A percentile compares a stretch with the other conserved stretches of the same genome.
Evolutionary conservation across 2,329 filamentous ascomycete species (phyloP).

Genomic region (Nigrospora oryzae): DNA sequence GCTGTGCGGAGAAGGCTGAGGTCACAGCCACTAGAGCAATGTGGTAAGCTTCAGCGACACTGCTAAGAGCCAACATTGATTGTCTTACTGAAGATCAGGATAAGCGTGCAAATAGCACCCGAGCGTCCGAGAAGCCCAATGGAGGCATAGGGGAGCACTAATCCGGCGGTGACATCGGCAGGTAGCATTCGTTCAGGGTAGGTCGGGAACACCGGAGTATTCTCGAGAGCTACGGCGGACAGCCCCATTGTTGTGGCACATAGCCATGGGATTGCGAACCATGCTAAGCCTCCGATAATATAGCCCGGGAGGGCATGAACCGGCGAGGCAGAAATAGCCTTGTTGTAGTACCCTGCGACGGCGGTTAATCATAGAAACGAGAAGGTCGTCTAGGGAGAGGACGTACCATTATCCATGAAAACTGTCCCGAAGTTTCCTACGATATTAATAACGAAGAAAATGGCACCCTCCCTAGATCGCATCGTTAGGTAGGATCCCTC

Average conservation of each 20-base stretch:
- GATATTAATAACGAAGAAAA: slow-evolving; percentile 89
- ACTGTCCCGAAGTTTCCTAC: slow-evolving; percentile 80
- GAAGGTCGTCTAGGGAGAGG: no score
- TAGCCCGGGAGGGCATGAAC: slow-evolving; percentile 84
- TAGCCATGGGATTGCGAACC: slow-evolving; percentile 92
- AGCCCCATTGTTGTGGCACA: slow-evolving; percentile 85
- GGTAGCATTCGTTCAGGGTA: slow-evolving; percentile 64
- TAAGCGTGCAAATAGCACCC: slow-evolving; percentile 67
- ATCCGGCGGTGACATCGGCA: slow-evolving; percentile 70
- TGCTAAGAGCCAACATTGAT: no score
- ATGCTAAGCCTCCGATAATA: slow-evolving; percentile 75
- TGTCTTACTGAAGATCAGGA: slow-evolving; percentile 84
- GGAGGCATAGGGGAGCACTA: slow-evolving; percentile 79
- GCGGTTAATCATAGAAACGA: no score
- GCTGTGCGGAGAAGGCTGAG: slow-evolving; percentile 70
- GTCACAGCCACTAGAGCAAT: slow-evolving; percentile 94
- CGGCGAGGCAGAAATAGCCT: slow-evolving; percentile 81
- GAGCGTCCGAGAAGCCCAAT: slow-evolving; percentile 76
- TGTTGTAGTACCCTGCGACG: slow-evolving; percentile 94
- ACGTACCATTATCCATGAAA: slow-evolving; percentile 80
- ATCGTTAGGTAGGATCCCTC: slow-evolving; percentile 82
- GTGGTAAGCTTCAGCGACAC: no score
- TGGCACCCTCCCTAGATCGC: slow-evolving; percentile 69
- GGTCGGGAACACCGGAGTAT: slow-evolving; percentile 61
- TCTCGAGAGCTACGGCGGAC: slow-evolving; percentile 71